Conservation (phyloP, 345 rosid genomes). For the Litchi chinensis region DNA sequence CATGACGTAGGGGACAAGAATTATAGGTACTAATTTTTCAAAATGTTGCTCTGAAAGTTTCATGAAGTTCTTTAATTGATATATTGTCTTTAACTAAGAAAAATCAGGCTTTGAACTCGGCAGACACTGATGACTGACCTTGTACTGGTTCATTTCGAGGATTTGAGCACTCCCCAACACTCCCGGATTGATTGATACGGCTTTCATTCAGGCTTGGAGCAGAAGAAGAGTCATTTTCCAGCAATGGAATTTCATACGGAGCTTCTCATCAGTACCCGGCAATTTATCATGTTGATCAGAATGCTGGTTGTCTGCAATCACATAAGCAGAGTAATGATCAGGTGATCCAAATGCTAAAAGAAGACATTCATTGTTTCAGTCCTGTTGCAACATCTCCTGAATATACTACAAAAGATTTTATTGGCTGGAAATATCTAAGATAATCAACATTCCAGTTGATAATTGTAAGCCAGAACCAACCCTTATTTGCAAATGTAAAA, state of each 20-base stretch:
- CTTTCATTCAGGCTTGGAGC: slow-evolving; percentile 41
- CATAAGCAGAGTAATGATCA: slow-evolving; percentile 46
- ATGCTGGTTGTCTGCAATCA: slow-evolving; percentile 45
- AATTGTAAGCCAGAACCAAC: no score
- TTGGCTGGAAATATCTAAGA: neutral
- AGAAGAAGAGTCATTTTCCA: slow-evolving; percentile 50
- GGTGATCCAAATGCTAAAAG: slow-evolving; percentile 45
- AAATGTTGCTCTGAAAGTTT: slow-evolving; percentile 79
- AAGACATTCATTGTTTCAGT: slow-evolving; percentile 42
- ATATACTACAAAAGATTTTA: slow-evolving; percentile 39
- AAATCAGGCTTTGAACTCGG: slow-evolving; percentile 51
- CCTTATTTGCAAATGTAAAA: no score
- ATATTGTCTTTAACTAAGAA: slow-evolving; percentile 59
- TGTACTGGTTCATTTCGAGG: slow-evolving; percentile 42
- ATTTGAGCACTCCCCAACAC: slow-evolving; percentile 44
- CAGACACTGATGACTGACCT: slow-evolving; percentile 43
- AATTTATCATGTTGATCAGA: slow-evolving; percentile 46
- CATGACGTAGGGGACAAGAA: no score
- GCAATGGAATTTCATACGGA: slow-evolving; percentile 50
- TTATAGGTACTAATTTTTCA: no score
- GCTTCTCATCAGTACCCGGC: slow-evolving; percentile 48
- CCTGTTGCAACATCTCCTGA: slow-evolving; percentile 46
- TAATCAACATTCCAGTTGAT: no score
- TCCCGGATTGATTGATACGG: slow-evolving; percentile 39
- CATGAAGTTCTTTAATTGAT: slow-evolving; percentile 85